phyloP scores from a whole-genome alignment of 192 early-diverging fungal species.

The Spinellus fusiger region DNA sequence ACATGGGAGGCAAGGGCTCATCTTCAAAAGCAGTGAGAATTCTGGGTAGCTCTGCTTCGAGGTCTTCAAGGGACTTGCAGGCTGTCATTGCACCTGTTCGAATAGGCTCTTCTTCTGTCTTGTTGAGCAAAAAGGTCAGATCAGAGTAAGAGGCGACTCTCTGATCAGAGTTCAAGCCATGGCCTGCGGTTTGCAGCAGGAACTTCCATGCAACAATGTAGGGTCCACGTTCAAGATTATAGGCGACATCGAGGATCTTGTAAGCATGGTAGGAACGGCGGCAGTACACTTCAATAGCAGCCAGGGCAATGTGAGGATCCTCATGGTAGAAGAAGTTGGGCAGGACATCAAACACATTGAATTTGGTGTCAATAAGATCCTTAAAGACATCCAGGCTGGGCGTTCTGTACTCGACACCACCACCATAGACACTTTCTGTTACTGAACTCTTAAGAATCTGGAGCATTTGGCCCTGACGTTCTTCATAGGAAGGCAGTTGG shows the following conservation, averaged over 20 bases:
- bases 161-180: slow-evolving; percentile 42
- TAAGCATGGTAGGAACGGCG: slow-evolving; percentile 98
- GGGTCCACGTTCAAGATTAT: slow-evolving; percentile 55
- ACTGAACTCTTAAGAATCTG: slow-evolving; percentile 72
- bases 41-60: slow-evolving; percentile 56
- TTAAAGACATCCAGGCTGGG: slow-evolving; percentile 74
- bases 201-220: slow-evolving; percentile 77
- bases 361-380: slow-evolving; percentile 86
- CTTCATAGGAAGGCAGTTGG: slow-evolving; percentile 88
- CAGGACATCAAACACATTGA: slow-evolving; percentile 93
- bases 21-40: slow-evolving; percentile 56
- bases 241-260: slow-evolving; percentile 81
- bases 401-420: slow-evolving; percentile 59
- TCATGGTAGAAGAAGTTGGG: slow-evolving; percentile 90
- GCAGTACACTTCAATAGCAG: slow-evolving; percentile 94
- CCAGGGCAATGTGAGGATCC: slow-evolving; percentile 67
- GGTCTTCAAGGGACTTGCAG: slow-evolving; percentile 59
- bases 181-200: slow-evolving; percentile 46
- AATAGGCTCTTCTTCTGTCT: slow-evolving; percentile 62
- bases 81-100: slow-evolving; percentile 87
- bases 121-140: slow-evolving; percentile 70
- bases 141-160: slow-evolving; percentile 77
- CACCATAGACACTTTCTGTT: slow-evolving; percentile 73
- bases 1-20: slow-evolving; percentile 27
- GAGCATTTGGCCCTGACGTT: slow-evolving; percentile 80